phyloP scores from a whole-genome alignment of 2,329 filamentous ascomycete species.

The Fusarium torulosum region DNA sequence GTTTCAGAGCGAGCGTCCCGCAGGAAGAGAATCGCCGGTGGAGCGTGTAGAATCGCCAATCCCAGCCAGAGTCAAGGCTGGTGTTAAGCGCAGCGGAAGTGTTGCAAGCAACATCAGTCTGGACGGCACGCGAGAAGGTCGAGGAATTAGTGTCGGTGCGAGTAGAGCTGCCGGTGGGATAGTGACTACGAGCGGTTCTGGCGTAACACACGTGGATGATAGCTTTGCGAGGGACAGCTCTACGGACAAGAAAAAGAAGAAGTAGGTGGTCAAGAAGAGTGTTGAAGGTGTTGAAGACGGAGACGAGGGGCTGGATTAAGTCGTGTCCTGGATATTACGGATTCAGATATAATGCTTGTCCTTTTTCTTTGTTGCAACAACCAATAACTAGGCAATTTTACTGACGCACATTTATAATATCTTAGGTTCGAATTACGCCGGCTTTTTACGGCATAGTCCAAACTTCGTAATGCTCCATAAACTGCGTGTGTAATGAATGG shows the following conservation, averaged over 20 bases:
- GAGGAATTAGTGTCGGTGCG: slow-evolving; percentile 57
- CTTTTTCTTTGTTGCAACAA: slow-evolving; percentile 20
- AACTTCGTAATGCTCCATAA: too few relatives aligned
- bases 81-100: slow-evolving; percentile 45
- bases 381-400: neutral
- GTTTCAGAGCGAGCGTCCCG: slow-evolving; percentile 5
- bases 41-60: slow-evolving; percentile 37
- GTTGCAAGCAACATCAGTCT: slow-evolving; percentile 56
- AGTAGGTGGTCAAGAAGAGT: slow-evolving; percentile 14
- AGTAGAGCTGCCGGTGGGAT: slow-evolving; percentile 54
- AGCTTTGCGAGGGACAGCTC: slow-evolving; percentile 19
- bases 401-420: slow-evolving; percentile 1
- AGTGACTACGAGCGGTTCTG: slow-evolving; percentile 50
- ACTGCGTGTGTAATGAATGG: too few relatives aligned
- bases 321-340: neutral
- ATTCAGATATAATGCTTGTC: slow-evolving; percentile 7
- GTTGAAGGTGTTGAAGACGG: neutral
- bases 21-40: slow-evolving; percentile 33
- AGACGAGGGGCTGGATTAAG: neutral
- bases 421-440: neutral
- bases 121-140: slow-evolving; percentile 55
- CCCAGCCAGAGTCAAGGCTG: slow-evolving; percentile 29
- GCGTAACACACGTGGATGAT: slow-evolving; percentile 37
- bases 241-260: slow-evolving; percentile 40
- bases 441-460: slow-evolving; percentile 13